phyloP scores from a whole-genome alignment of 305 asterid species.

The Solanum aculeatissimum region DNA sequence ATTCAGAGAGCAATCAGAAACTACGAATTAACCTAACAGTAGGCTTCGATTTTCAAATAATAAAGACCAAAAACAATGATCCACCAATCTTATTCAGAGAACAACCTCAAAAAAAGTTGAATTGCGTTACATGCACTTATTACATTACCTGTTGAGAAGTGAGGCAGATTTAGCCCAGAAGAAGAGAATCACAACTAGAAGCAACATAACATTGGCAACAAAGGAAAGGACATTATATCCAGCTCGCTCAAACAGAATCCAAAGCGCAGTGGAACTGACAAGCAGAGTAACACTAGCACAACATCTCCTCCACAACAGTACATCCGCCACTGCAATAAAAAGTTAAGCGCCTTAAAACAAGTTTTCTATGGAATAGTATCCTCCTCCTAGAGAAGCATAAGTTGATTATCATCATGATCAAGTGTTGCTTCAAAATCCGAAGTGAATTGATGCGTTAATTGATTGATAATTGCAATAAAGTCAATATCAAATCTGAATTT shows the following conservation, averaged over 20 bases:
- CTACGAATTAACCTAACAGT: too few relatives aligned
- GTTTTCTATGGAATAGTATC: background rate
- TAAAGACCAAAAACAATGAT: background rate
- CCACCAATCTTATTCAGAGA: background rate
- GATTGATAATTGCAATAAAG: background rate
- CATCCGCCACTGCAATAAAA: conserved; percentile 62
- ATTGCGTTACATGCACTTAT: background rate
- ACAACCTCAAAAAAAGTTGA: background rate
- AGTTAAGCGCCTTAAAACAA: background rate
- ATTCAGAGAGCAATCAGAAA: background rate
- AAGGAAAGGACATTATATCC: conserved; percentile 69
- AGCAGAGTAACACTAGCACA: conserved; percentile 32
- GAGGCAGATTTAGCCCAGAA: conserved; percentile 95
- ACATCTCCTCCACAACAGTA: conserved; percentile 73
- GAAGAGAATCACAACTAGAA: conserved; percentile 60
- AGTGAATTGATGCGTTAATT: background rate
- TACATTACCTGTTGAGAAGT: conserved; percentile 69
- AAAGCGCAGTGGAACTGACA: conserved; percentile 49
- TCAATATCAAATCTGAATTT: background rate
- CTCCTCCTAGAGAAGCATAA: background rate
- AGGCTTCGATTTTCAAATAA: background rate
- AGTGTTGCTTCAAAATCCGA: background rate
- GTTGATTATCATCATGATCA: background rate
- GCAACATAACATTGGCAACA: conserved; percentile 50
- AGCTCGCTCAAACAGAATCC: conserved; percentile 72